Evolutionary conservation across 805 yeast genomes (phyloP), one percentile per base, ranked within the genome.

Genomic region (Cyberlindnera bimundalis): DNA sequence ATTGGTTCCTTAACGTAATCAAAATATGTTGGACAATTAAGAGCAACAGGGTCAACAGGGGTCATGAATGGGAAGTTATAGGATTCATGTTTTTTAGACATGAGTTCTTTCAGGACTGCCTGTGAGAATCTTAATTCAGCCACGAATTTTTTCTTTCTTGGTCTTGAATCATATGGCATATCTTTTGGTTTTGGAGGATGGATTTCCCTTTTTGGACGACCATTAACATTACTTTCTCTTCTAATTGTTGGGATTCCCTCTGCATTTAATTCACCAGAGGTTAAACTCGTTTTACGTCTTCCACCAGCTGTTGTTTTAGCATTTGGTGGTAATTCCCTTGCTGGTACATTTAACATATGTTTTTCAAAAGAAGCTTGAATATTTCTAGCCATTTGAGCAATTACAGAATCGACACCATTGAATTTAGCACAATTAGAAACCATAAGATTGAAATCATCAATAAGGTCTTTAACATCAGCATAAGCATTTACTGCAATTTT

Each of bases 121-220:
- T 78, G 83, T 59, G 95, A 87, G 64, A 83, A 93, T 57, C 90
- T 75, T 60, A 93, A 74, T 62, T 91, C 97, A 9, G 91, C 84
- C 29, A 91, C 95, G 58, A 72, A 80, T 68, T 88, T 91, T 76
- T 91, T 90, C 66, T 86, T 86, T 50, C 95, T 78, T 33, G 99
- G 99, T 58, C 90, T 74, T 39, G 79, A 79, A 56, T 89, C 96
- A 56, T 87, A 88, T 3, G 96, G 95, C 62, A 90, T 78, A 60
- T 93, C 97, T 58, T 87, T 87, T 24, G 96, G 86, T 58, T 85
- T 83, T 39, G 99, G 99, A 3, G 99, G 99, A 61, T 90, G 97
- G 35, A 93, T 88, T 52, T 88, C 93, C 52, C 99, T 78, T 64
- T 91, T 91, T 28, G 98, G 98, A 51, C 99, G 74, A 23, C 90